Conservation (phyloP, 1,284 basidiomycete species). For the Sporisorium reilianum region DNA sequence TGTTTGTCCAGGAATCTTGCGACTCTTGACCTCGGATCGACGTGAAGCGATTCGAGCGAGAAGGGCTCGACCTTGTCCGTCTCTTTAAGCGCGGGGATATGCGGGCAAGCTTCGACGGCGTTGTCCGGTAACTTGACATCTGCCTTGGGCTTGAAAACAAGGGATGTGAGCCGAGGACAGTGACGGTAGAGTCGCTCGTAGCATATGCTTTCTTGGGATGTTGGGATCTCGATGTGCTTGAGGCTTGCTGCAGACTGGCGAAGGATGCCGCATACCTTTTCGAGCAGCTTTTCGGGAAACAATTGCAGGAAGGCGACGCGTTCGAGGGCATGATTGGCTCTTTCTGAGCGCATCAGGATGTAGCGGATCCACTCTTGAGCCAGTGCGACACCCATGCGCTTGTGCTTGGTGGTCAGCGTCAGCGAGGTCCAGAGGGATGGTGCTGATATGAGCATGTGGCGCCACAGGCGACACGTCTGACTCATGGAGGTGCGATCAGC, state of each 20-base stretch:
- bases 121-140: not conserved
- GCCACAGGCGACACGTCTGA: conserved; percentile 24
- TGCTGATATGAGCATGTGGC: conserved; percentile 1
- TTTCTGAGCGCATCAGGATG: conserved; percentile 2
- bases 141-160: not conserved
- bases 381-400: not conserved
- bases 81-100: not conserved
- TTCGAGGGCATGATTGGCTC: conserved; percentile 21
- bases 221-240: conserved; percentile 12
- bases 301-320: not conserved
- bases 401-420: not conserved
- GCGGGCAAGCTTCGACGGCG: not conserved
- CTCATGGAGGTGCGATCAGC: conserved; percentile 7
- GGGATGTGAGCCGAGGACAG: conserved; percentile 14
- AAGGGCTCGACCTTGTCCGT: not conserved
- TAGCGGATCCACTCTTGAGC: conserved; percentile 11
- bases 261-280: conserved; percentile 11
- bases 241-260: conserved; percentile 13
- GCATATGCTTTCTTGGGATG: not conserved
- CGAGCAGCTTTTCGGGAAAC: conserved; percentile 4
- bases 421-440: conserved; percentile 16
- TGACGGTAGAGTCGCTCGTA: conserved; percentile 19
- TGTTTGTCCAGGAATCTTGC: not conserved
- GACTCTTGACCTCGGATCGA: not conserved
- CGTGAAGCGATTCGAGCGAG: not conserved